Evolutionary conservation across 352 stramenopile genomes (phyloP).

Genomic region (Globisporangium viniferum): DNA sequence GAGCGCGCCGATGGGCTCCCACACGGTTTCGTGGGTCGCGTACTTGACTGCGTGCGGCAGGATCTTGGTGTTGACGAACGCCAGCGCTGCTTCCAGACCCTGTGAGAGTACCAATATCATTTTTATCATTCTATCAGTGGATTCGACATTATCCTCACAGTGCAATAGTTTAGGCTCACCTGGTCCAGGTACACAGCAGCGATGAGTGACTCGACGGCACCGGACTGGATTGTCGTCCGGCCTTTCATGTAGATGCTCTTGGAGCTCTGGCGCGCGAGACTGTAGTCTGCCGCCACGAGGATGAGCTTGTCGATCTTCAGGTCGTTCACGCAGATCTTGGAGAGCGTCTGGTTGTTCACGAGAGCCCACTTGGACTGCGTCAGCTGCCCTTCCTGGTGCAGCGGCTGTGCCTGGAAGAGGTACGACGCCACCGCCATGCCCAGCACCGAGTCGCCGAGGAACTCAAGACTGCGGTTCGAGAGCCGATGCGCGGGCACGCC

Average conservation of each 20-base stretch:
- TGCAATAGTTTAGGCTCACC: conserved; percentile 17
- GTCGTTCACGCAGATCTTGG: conserved; percentile 56
- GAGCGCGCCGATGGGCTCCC: conserved; percentile 58
- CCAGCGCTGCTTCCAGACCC: conserved; percentile 60
- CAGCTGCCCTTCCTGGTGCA: conserved; percentile 72
- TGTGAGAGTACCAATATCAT: neutral
- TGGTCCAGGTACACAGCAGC: conserved; percentile 76
- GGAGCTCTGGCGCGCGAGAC: conserved; percentile 21
- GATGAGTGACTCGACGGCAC: conserved; percentile 75
- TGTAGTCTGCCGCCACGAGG: conserved; percentile 52
- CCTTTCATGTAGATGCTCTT: conserved; percentile 42
- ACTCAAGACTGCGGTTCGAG: conserved; percentile 82
- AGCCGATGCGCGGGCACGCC: conserved; percentile 52
- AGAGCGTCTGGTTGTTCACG: conserved; percentile 76
- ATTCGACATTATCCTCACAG: no score
- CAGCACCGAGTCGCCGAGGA: conserved; percentile 76
- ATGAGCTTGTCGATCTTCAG: conserved; percentile 60
- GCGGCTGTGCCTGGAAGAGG: conserved; percentile 71
- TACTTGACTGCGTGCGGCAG: conserved; percentile 53
- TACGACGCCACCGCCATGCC: conserved; percentile 55
- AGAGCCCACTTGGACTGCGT: conserved; percentile 63
- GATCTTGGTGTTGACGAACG: conserved; percentile 64
- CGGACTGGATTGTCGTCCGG: conserved; percentile 66
- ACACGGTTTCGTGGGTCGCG: conserved; percentile 47
- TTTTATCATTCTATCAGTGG: no score